Percentiles rank a stretch among this genome's conserved stretches.
Conservation (phyloP, 2,329 filamentous ascomycete genomes). For the Coleophoma eucalyptorum region DNA sequence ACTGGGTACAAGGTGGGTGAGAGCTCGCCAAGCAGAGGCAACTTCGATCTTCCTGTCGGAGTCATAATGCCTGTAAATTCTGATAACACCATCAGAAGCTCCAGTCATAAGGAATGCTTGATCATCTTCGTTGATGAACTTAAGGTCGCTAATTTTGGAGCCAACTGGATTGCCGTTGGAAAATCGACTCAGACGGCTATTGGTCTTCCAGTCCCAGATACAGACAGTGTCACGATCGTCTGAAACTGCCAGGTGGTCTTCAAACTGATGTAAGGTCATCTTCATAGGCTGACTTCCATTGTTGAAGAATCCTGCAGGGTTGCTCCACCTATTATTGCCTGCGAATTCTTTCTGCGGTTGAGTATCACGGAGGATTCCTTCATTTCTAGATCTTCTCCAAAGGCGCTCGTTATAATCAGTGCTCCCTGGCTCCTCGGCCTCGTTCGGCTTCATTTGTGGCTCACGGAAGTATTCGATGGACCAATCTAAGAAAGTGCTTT, state of each 20-base stretch:
- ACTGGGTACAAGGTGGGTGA: slow-evolving; percentile 91
- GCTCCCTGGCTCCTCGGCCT: slow-evolving; percentile 93
- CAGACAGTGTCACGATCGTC: slow-evolving; percentile 89
- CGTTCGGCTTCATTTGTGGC: slow-evolving; percentile 95
- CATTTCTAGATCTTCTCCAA: slow-evolving; percentile 90
- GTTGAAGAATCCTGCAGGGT: slow-evolving; percentile 76
- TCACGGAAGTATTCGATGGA: slow-evolving; percentile 97
- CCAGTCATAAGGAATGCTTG: slow-evolving; percentile 92
- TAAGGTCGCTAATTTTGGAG: slow-evolving; percentile 89
- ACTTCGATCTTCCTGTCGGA: slow-evolving; percentile 72
- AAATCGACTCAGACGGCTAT: slow-evolving; percentile 74
- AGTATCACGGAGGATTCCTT: slow-evolving; percentile 85
- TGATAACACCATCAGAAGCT: slow-evolving; percentile 90
- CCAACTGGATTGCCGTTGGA: slow-evolving; percentile 91
- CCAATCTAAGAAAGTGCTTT: slow-evolving; percentile 88
- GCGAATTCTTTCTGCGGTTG: slow-evolving; percentile 91
- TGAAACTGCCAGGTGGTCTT: slow-evolving; percentile 89
- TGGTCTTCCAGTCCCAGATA: slow-evolving; percentile 90
- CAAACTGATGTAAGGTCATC: slow-evolving; percentile 97
- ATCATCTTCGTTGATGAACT: slow-evolving; percentile 98
- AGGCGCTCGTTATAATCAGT: slow-evolving; percentile 93
- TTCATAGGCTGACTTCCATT: slow-evolving; percentile 87
- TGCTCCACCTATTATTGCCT: slow-evolving; percentile 82
- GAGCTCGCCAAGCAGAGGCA: slow-evolving; percentile 84
- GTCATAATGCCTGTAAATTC: slow-evolving; percentile 92